These are phyloP conservation scores for Cordyceps militaris DNA, from an alignment of 2,329 filamentous ascomycete species.

Conservation along the genomic window DNA sequence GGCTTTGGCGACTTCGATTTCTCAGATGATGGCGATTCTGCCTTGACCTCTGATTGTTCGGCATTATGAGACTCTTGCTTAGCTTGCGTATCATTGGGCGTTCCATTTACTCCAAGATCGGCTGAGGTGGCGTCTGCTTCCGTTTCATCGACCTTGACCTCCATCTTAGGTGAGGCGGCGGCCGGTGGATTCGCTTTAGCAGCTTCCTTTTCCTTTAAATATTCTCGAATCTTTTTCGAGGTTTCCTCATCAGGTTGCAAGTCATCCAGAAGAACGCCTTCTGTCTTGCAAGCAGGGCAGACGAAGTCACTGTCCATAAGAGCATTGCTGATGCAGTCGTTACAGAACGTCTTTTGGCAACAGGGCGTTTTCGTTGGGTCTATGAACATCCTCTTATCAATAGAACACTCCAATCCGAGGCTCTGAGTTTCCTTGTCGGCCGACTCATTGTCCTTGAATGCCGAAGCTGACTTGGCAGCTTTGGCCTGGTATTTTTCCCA, in stretches of 20 bases:
- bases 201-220: conserved; percentile 50
- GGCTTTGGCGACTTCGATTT: conserved; percentile 21
- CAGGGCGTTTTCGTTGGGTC: conserved; percentile 98
- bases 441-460: conserved; percentile 69
- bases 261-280: conserved; percentile 89
- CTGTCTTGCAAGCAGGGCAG: conserved; percentile 85
- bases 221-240: conserved; percentile 70
- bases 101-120: neutral
- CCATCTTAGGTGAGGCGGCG: conserved; percentile 26
- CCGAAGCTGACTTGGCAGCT: conserved; percentile 69
- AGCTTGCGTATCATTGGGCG: neutral
- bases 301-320: conserved; percentile 97
- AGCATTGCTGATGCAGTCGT: conserved; percentile 98
- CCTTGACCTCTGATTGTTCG: neutral
- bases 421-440: conserved; percentile 84
- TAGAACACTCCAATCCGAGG: conserved; percentile 81
- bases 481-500: conserved; percentile 98
- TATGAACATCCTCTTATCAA: conserved; percentile 97
- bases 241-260: conserved; percentile 76
- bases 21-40: conserved; percentile 19
- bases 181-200: conserved; percentile 35
- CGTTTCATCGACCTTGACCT: conserved; percentile 32
- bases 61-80: neutral
- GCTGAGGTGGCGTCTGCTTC: conserved; percentile 29
- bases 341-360: conserved; percentile 97